These are phyloP conservation scores for Neurospora sp. DNA, from an alignment of 495 filamentous ascomycete species.

Conservation along the genomic window DNA sequence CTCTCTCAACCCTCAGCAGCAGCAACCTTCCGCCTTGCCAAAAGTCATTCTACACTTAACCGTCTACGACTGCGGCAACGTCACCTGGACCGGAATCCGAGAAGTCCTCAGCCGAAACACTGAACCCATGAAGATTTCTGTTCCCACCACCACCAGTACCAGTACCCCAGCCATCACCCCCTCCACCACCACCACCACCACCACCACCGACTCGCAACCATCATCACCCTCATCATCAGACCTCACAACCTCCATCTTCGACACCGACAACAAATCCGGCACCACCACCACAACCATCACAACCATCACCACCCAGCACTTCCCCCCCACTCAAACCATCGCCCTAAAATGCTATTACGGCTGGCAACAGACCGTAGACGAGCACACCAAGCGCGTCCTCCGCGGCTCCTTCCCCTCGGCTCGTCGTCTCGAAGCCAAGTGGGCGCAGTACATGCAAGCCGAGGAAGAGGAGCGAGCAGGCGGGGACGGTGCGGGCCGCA, in stretches of 20 bases:
- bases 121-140: slow-evolving; percentile 38
- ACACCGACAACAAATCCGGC: not conserved
- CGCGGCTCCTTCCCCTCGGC: slow-evolving; percentile 63
- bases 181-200: slow-evolving; percentile 14
- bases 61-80: slow-evolving; percentile 78
- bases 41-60: slow-evolving; percentile 61
- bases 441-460: slow-evolving; percentile 90
- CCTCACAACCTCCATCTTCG: not conserved
- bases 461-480: slow-evolving; percentile 63
- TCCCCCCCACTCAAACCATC: slow-evolving; percentile 65
- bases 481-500: slow-evolving; percentile 42
- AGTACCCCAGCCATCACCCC: not conserved
- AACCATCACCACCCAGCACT: slow-evolving; percentile 3
- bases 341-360: slow-evolving; percentile 86
- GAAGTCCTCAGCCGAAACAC: slow-evolving; percentile 80
- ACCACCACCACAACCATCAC: not conserved
- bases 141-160: slow-evolving; percentile 14
- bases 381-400: slow-evolving; percentile 78
- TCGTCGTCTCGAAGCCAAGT: slow-evolving; percentile 69
- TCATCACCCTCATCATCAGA: not conserved
- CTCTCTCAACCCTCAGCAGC: slow-evolving; percentile 13
- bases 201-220: not conserved
- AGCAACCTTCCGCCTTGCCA: not conserved
- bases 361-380: slow-evolving; percentile 89
- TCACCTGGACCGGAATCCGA: slow-evolving; percentile 88